Conservation (phyloP, 345 rosid species). For the Lepidium didymum region DNA sequence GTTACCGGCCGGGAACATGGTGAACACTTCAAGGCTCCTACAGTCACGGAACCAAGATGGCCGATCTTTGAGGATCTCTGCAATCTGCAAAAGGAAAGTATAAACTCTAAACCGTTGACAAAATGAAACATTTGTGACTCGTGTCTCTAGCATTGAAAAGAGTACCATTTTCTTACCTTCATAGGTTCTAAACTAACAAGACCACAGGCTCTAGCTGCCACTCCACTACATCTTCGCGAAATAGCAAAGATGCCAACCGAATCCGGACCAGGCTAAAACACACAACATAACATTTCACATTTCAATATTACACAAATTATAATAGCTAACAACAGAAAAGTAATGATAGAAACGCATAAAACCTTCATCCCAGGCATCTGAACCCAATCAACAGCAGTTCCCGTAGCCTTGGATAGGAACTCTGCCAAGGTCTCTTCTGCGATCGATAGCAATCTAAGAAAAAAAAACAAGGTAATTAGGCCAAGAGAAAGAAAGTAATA, state of each 20-base stretch:
- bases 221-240: constrained; percentile 98
- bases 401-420: constrained; percentile 99
- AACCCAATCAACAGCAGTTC: constrained; percentile 99
- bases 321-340: background rate
- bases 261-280: constrained; percentile 99
- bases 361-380: constrained; percentile 99
- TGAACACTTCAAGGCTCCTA: constrained; percentile 95
- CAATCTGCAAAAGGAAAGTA: constrained; percentile 46
- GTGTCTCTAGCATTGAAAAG: background rate
- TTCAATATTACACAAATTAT: background rate
- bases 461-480: background rate
- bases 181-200: constrained; percentile 96
- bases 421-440: constrained; percentile 99
- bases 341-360: background rate
- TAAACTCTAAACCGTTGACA: background rate
- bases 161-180: constrained; percentile 40
- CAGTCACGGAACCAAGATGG: constrained; percentile 98
- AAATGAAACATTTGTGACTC: background rate
- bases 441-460: constrained; percentile 85
- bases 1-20: constrained; percentile 90
- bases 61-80: constrained; percentile 98
- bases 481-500: background rate
- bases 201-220: constrained; percentile 99
- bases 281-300: constrained; percentile 1
- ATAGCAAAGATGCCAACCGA: constrained; percentile 99